A percentile compares a stretch with the other conserved stretches of the same genome.
Evolutionary conservation across 345 rosid genomes (phyloP).

Genomic region (Aquilaria yunnanensis): DNA sequence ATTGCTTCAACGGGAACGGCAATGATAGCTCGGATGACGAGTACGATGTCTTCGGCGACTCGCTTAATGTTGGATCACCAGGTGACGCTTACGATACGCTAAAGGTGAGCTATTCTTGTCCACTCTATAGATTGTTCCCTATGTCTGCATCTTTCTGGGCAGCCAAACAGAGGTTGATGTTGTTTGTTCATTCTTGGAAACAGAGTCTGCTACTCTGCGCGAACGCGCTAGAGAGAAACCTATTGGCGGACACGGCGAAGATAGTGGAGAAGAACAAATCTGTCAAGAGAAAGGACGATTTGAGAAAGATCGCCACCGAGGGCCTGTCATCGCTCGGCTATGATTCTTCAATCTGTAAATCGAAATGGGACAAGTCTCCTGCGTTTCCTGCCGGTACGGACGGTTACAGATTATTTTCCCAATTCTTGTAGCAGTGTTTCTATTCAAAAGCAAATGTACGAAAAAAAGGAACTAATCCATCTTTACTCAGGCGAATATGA

Average conservation of each 20-base stretch:
- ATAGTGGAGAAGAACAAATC: conserved; percentile 77
- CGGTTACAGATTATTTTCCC: conserved; percentile 1
- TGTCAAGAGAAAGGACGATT: conserved; percentile 59
- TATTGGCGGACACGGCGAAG: conserved; percentile 72
- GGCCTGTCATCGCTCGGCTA: conserved; percentile 58
- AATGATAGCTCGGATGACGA: conserved; percentile 87
- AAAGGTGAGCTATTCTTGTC: conserved; percentile 43
- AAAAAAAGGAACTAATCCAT: neutral
- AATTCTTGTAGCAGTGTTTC: neutral
- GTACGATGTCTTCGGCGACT: conserved; percentile 49
- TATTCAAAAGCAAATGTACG: neutral
- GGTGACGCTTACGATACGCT: conserved; percentile 51
- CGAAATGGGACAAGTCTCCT: conserved; percentile 81
- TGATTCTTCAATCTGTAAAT: conserved; percentile 79
- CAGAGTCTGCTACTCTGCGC: conserved; percentile 79
- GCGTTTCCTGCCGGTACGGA: conserved; percentile 70
- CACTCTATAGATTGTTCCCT: neutral
- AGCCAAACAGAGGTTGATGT: neutral
- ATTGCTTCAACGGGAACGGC: conserved; percentile 81
- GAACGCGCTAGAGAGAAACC: conserved; percentile 62
- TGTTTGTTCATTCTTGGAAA: neutral
- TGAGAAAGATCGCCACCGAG: conserved; percentile 57
- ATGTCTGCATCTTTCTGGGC: neutral
- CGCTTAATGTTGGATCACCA: conserved; percentile 33
- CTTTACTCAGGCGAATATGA: conserved; percentile 69